Evolutionary conservation across 2,329 filamentous ascomycete genomes (phyloP), one percentile per base, ranked within the genome.

Genomic region (Diaporthe eres): DNA sequence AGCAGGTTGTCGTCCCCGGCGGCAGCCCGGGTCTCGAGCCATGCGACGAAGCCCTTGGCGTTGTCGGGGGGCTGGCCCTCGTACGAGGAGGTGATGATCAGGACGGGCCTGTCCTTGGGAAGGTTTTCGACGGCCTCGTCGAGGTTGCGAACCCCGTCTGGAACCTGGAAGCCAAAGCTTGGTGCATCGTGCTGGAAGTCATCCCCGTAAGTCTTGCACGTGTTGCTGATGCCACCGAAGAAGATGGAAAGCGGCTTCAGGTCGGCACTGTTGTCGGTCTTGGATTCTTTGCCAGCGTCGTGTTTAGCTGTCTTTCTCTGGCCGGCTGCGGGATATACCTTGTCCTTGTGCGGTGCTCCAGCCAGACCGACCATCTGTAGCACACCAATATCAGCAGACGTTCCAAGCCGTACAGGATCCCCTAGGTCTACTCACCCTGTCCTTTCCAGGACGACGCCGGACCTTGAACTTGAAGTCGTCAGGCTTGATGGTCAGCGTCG

Each of bases 61-160:
- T 92, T 91, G 77, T 91, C 90, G 0, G 89, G 86, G 0, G 90
- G 89, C 39, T 89, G 83, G 0, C 90, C 90, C 79, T 92, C 90
- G 76, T 91, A 92, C 2, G 87, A 88, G 2, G 90, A 85, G 0
- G 88, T 88, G 74, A 92, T 86, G 60, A 92, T 85, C 15, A 91
- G 82, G 3, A 90, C 82, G 0, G 90, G 89, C 17, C 85, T 83
- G 47, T 86, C 82, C 68, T 82, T 86, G 0, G 88, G 86, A 3
- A 92, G 78, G 25, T 86, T 85, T 58, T 88, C 85, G 9, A 85
- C 86, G 0, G 87, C 88, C 0, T 86, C 85, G 77, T 92, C 88
- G 65, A 92, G 82, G 22, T 84, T 85, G 22, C 84, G 83, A 13
- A 88, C 82, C 28, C 81, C 82, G 0, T 68, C 39, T 19, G 87